Evolutionary conservation across 1,284 basidiomycete species (phyloP), one percentile per base, ranked within the genome.

Genomic region (Lignosus rhinocerotis): DNA sequence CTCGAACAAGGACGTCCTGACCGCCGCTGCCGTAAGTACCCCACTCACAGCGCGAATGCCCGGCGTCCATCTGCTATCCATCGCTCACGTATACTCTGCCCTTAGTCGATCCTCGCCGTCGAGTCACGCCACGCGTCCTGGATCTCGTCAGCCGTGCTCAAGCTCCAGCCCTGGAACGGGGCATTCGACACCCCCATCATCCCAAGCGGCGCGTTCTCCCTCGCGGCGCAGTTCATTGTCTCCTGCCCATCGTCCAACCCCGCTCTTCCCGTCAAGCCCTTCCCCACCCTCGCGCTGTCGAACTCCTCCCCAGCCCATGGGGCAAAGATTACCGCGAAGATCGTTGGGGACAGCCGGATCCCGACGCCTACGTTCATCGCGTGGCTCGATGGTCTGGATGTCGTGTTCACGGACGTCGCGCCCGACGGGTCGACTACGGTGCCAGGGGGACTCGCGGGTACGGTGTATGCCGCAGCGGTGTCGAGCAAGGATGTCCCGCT

Each of bases 101-200:
- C 36, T 3, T 32, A 78, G 50, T 63, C 77, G 1, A 78, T 83
- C 46, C 69, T 82, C 31, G 73, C 78, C 7, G 75, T 75, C n/a
- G 78, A 83, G 59, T 74, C 76, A 2, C 78, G 79, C 21, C 83
- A 84, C 34, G 72, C 80, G 1, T 69, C 77, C 1, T 86, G 82
- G 82, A 67, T 86, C 38, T 73, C 75, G 42, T 78, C 79, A 1
- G 75, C 81, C 12, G 77, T 80, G 19, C 68, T 70, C 43, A 71
- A 78, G 52, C 68, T 71, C 19, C 73, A 78, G 34, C 76, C 80
- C 0, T 87, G 85, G 85, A 80, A 79, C 50, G 78, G 78, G 1
- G 72, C 84, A 6, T 83, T 84, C 65, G 80, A 81, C 72, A 76
- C 74, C 1, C 81, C 84, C 2, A 72, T 86, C 25, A 72, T 73